Percentiles rank a stretch among this genome's conserved stretches.
Evolutionary conservation across 2,329 filamentous ascomycete species (phyloP).

Genomic region (Helotiales sp.): DNA sequence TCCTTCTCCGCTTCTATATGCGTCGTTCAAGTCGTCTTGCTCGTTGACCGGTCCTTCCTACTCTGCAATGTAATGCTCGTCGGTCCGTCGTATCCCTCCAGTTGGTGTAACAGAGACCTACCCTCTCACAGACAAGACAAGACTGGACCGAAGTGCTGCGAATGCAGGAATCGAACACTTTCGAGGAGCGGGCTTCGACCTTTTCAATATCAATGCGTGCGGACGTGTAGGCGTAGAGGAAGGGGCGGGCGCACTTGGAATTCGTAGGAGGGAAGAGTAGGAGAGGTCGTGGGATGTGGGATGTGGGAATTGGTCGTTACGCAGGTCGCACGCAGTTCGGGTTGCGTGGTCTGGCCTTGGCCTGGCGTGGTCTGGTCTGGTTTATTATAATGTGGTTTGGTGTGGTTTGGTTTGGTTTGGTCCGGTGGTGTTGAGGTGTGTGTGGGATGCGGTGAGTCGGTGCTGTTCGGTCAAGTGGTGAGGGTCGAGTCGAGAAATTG

Average conservation of each 20-base stretch:
- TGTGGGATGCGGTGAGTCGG: conserved; percentile 4
- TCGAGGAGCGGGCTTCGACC: conserved; percentile 1
- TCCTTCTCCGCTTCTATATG: not conserved
- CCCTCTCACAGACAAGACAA: not conserved
- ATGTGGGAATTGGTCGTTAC: conserved; percentile 21
- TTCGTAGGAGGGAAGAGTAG: conserved; percentile 5
- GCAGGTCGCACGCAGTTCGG: not conserved
- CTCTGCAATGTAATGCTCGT: not conserved
- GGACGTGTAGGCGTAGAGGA: conserved; percentile 8
- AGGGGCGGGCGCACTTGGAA: not conserved
- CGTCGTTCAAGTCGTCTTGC: not conserved
- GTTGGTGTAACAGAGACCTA: conserved; percentile 1
- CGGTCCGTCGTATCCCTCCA: not conserved
- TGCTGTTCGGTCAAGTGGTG: conserved; percentile 1
- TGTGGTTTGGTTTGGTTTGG: no score
- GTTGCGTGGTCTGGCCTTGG: conserved; percentile 3
- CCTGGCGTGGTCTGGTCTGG: not conserved
- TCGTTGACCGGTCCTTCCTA: not conserved
- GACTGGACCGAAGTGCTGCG: conserved; percentile 6
- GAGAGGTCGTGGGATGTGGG: conserved; percentile 23
- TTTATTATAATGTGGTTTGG: no score
- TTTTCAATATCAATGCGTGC: conserved; percentile 10
- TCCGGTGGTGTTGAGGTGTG: not conserved
- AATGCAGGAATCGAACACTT: conserved; percentile 7
- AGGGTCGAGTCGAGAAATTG: conserved; percentile 1